Evolutionary conservation across 352 stramenopile species (phyloP).

Genomic region (Pythium monospermum): DNA sequence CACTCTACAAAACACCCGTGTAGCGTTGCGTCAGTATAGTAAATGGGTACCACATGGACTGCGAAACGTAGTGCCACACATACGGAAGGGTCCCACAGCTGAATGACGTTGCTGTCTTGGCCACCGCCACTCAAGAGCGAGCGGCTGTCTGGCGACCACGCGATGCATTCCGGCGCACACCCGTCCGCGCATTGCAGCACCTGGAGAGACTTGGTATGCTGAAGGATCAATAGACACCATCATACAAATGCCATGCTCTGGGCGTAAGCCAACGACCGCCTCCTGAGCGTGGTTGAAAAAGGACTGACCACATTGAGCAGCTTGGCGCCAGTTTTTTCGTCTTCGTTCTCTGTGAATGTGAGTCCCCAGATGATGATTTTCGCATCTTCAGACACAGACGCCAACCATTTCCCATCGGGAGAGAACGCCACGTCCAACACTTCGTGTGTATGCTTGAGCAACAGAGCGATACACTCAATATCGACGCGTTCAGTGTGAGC

Average conservation of each 20-base stretch:
- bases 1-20: conserved; percentile 41
- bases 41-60: neutral
- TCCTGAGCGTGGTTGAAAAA: too few relatives aligned
- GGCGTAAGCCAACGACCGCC: too few relatives aligned
- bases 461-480: conserved; percentile 32
- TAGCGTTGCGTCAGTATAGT: neutral
- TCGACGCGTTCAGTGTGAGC: conserved; percentile 16
- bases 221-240: neutral
- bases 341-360: conserved; percentile 17
- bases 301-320: conserved; percentile 1
- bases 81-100: conserved; percentile 61
- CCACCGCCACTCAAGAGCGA: conserved; percentile 52
- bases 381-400: conserved; percentile 72
- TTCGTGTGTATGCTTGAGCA: conserved; percentile 48
- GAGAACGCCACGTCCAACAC: conserved; percentile 78
- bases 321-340: conserved; percentile 15
- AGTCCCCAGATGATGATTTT: conserved; percentile 75
- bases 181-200: conserved; percentile 41
- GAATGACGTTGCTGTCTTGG: conserved; percentile 43
- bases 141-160: conserved; percentile 62
- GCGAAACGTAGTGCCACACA: neutral
- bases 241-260: neutral
- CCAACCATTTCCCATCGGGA: conserved; percentile 66
- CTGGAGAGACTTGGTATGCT: conserved; percentile 30
- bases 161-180: conserved; percentile 46